These are phyloP conservation scores for Amaranthus cruentus DNA, from an alignment of 148 eudicot species.

Conservation along the genomic window DNA sequence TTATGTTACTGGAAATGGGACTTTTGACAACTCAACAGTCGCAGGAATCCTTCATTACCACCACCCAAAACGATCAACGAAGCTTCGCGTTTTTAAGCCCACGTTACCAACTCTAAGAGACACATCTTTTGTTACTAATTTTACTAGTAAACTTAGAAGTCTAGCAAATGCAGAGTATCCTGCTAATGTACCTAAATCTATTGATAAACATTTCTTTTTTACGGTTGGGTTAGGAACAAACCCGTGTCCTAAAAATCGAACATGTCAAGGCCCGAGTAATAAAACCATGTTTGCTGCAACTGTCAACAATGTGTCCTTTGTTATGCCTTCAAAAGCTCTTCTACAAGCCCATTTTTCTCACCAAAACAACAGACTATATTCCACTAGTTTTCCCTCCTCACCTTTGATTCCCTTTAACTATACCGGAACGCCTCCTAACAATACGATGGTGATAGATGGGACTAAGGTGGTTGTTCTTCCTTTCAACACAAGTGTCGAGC, in stretches of 20 bases:
- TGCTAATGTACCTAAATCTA: slow-evolving; percentile 7
- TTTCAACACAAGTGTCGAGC: slow-evolving; percentile 5
- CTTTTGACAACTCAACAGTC: slow-evolving; percentile 9
- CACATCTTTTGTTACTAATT: slow-evolving; percentile 4
- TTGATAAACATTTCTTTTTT: slow-evolving; percentile 1
- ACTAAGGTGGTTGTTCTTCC: neutral
- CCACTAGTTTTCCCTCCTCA: neutral
- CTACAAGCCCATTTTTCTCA: slow-evolving; percentile 7
- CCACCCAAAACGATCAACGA: neutral
- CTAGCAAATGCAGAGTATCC: slow-evolving; percentile 7
- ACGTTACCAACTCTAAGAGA: slow-evolving; percentile 2
- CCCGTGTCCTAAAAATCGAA: neutral
- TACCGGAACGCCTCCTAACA: slow-evolving; percentile 13
- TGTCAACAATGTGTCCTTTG: slow-evolving; percentile 13
- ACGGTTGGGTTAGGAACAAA: slow-evolving; percentile 13
- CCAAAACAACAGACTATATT: neutral
- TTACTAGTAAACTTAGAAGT: slow-evolving; percentile 10
- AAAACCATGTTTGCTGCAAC: slow-evolving; percentile 1
- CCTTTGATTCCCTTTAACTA: slow-evolving; percentile 5
- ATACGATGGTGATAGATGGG: slow-evolving; percentile 3
- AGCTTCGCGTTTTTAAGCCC: slow-evolving; percentile 5
- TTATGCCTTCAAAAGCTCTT: neutral
- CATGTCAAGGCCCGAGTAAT: slow-evolving; percentile 10
- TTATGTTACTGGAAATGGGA: neutral
- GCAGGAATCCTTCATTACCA: slow-evolving; percentile 11